Evolutionary conservation across 805 yeast genomes (phyloP), one percentile per base, ranked within the genome.

Genomic region (Saccharomycopsis fibuligera): DNA sequence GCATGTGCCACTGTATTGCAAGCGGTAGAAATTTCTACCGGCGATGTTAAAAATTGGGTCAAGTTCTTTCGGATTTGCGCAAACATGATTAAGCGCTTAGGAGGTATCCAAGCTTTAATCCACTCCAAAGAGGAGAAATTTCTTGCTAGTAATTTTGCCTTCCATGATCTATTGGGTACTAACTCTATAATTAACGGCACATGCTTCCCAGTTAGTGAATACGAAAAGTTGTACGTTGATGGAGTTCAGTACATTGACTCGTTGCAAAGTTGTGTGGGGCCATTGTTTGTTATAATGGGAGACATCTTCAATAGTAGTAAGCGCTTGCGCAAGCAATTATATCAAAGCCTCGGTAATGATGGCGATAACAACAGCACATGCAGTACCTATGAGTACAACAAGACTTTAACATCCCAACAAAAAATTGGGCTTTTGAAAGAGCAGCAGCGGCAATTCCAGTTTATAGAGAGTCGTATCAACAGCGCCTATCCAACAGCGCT

Each of bases 21-120:
- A 21, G 50, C 48, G 12, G 47, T 47, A 4, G 50, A 50, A 33
- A 50, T 50, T n/a, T 50, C 44, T 24, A 33, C 50, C 16, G 54
- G 54, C 2, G 54, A 50, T 47, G 50, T 50, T 21, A 37, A 44
- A 19, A 38, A 43, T 29, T 50, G 54, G 54, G 8, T 22, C 5
- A 38, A 17, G 5, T 50, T 47, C 14, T 35, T 38, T 14, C 23
- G 38, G 2, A 42, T 37, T 35, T 41, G 43, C 17, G 41, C 31
- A 23, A n/a, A 35, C 10, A 5, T 50, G 2, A 47, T 50, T 22
- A 29, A 44, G 12, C 9, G 22, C 37, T 19, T 43, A 9, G 54
- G 54, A 3, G 54, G 54, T 14, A 33, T 50, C 19, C 27, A 42
- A 10, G 21, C 9, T 3, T 30, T 50, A 16, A 21, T 44, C 16